Evolutionary conservation across 2,329 filamentous ascomycete genomes (phyloP), one percentile per base, ranked within the genome.

Genomic region (Colletotrichum karsti): DNA sequence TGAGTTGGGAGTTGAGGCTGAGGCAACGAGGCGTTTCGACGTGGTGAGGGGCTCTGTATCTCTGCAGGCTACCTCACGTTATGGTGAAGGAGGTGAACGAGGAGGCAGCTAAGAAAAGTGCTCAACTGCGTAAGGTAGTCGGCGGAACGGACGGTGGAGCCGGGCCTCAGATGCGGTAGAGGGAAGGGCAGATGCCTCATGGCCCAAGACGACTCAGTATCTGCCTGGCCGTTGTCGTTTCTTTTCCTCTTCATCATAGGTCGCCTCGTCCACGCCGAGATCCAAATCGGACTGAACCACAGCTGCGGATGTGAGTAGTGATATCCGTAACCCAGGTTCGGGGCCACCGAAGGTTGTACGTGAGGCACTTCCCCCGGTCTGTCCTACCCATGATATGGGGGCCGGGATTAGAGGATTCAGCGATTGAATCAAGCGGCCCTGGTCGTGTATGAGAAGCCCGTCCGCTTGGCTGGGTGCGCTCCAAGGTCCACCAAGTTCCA

Each of bases 231-330:
- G 46, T 35, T 18, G 37, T 24, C 7, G 20, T 60, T 59, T 7
- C 60, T 51, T 59, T 22, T 28, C n/a, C 55, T 18, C 4, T 46
- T 10, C 22, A 30, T 42, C 15, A 33, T 33, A 20, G 50, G 24
- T 28, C 48, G 41, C 46, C 33, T 35, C 28, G 26, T 22, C 28
- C 39, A 55, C 30, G 26, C 33, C 41, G 18, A 26, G 50, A 66
- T 66, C 57, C 24, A 50, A 57, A 66, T 62, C 63, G 63, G 41
- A n/a, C 30, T 56, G 63, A 62, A 55, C 63, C 57, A 50, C 30
- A 66, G 33, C 50, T 24, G 41, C 57, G 63, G 63, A 55, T 66
- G 33, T 66, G 57, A 65, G 33, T 55, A 66, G 33, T 66, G 57
- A 66, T 62, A 50, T 56, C 41, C 57, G 41, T 66, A 15, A 30